These are phyloP conservation scores for Saxophila tyrrhenica DNA, from an alignment of 495 filamentous ascomycete genomes.

Conservation along the genomic window DNA sequence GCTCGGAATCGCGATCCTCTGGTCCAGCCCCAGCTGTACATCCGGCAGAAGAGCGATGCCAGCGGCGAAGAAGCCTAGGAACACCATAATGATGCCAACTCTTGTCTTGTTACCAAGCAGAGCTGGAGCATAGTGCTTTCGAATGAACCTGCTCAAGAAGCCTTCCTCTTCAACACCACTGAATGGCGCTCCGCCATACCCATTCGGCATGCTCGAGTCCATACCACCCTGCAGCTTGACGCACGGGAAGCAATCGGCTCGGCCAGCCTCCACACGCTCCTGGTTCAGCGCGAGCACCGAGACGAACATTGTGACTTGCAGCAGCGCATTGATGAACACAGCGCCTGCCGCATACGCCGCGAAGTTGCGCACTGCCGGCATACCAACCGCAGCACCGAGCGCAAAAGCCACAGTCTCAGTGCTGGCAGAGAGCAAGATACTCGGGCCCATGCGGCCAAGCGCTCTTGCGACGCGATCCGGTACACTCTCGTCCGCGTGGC, in stretches of 20 bases:
- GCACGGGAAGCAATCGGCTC: slow-evolving; percentile 92
- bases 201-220: slow-evolving; percentile 31
- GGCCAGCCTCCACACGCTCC: slow-evolving; percentile 65
- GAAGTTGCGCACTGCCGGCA: slow-evolving; percentile 96
- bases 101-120: slow-evolving; percentile 72
- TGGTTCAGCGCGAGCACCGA: slow-evolving; percentile 87
- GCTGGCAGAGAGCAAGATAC: slow-evolving; percentile 85
- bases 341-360: slow-evolving; percentile 92
- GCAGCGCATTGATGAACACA: slow-evolving; percentile 87
- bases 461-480: slow-evolving; percentile 74
- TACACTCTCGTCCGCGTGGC: slow-evolving; percentile 73
- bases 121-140: slow-evolving; percentile 73
- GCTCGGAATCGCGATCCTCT: slow-evolving; percentile 83
- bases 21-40: slow-evolving; percentile 79
- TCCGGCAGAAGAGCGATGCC: slow-evolving; percentile 74
- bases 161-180: slow-evolving; percentile 64
- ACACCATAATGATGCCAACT: slow-evolving; percentile 58
- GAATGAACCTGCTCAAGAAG: slow-evolving; percentile 68
- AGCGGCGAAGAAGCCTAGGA: slow-evolving; percentile 78
- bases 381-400: slow-evolving; percentile 84
- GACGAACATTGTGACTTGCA: slow-evolving; percentile 94
- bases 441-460: slow-evolving; percentile 87
- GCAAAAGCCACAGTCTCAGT: slow-evolving; percentile 91
- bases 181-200: slow-evolving; percentile 42
- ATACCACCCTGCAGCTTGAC: slow-evolving; percentile 59